phyloP scores from a whole-genome alignment of 2,329 filamentous ascomycete genomes.

The Akanthomyces muscarius region DNA sequence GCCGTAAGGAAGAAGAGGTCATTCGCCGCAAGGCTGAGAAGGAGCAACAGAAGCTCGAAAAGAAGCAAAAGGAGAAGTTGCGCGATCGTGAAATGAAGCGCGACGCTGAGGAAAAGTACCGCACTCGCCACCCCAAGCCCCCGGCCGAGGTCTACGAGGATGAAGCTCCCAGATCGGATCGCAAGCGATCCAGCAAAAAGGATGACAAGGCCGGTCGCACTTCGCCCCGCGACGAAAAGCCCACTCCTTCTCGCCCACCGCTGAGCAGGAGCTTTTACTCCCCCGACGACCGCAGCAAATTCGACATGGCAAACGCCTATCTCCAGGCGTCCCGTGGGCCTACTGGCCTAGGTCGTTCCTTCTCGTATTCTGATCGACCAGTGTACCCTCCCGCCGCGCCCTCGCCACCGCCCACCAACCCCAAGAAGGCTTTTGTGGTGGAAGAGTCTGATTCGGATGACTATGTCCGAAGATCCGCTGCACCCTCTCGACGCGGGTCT shows the following conservation, averaged over 20 bases:
- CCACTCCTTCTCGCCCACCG: conserved; percentile 16
- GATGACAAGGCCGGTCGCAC: conserved; percentile 23
- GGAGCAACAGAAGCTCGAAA: conserved; percentile 32
- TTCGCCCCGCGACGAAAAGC: conserved; percentile 15
- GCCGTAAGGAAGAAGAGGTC: conserved; percentile 8
- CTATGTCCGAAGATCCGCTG: conserved; percentile 31
- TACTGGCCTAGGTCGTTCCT: conserved; percentile 21
- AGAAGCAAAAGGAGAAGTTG: conserved; percentile 33
- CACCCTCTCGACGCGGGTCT: conserved; percentile 33
- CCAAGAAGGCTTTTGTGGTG: conserved; percentile 25
- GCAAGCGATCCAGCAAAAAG: conserved; percentile 40
- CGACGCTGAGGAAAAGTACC: conserved; percentile 34
- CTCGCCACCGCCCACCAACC: conserved; percentile 32
- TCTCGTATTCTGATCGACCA: conserved; percentile 24
- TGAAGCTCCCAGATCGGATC: conserved; percentile 30
- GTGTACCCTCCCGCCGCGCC: conserved; percentile 31
- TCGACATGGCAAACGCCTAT: conserved; percentile 8
- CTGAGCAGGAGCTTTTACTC: conserved; percentile 1
- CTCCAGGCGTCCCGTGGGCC: conserved; percentile 23
- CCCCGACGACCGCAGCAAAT: conserved; percentile 12
- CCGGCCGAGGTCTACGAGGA: conserved; percentile 36
- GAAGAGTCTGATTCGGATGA: conserved; percentile 29
- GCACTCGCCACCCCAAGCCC: conserved; percentile 24
- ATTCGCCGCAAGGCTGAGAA: conserved; percentile 31
- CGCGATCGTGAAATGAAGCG: conserved; percentile 37